Base-by-base conservation (phyloP, 2,329 filamentous ascomycete species). In the Cordyceps cateniannulata region DNA sequence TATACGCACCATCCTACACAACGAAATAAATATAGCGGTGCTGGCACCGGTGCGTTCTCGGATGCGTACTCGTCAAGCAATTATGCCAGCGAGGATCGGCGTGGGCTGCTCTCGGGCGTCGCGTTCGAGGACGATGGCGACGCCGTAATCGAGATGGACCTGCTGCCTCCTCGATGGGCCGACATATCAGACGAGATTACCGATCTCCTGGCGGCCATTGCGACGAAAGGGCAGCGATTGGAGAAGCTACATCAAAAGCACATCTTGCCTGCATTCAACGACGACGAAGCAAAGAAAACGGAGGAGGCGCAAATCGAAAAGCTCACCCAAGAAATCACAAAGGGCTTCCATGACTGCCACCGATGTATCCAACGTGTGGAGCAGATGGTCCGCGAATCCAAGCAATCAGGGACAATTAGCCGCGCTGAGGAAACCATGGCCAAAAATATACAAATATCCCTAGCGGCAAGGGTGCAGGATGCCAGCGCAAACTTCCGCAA, bases 181-280 rank as follows among this genome's bases (percentile, higher is more conserved):
- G 95, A 99, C 71, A 82, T 96, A 62, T 93, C 93, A 69, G 95
- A 98, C 72, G 92, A 98, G 72, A 91, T 99, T 63, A 87, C 89
- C 32, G 91, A 97, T 62, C 77, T 90, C 47, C 83, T 99, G 10
- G 82, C 85, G 63, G 85, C 90, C 62, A 91, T 98, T 66, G 88
- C 91, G 57, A 86, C 85, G 63, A 91, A 96, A 76, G 90, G 91
- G 66, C 86, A 90, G 68, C 87, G 86, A 68, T 83, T 99, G 35
- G 95, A 98, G 70, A 91, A 93, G 70, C 80, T 99, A 63, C 95
- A 99, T 73, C 92, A 96, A 76, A 98, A 98, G 73, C 95, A 99
- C 75, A 90, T 99, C 48, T 81, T 99, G 16, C 95, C 95, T 0
- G 93, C 93, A 29, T 99, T 99, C 76, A 92, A 98, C 70, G 95